Evolutionary conservation across 1,139 yeast species (phyloP).

Genomic region (Schwanniomyces etchellsii): DNA sequence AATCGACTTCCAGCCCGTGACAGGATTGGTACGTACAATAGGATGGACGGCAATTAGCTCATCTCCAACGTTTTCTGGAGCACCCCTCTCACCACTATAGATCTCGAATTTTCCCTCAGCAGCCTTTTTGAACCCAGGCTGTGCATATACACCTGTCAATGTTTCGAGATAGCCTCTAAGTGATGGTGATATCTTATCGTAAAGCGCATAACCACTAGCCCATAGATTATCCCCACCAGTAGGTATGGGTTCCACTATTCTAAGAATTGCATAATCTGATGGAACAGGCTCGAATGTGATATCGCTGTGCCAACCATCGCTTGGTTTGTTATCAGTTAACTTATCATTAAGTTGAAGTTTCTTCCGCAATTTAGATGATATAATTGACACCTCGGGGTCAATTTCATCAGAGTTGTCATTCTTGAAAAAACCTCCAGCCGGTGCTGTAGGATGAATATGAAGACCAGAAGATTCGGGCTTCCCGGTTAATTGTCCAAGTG

Average conservation of each 20-base stretch:
- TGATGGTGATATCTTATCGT: slow-evolving; percentile 4
- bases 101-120: slow-evolving; percentile 5
- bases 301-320: slow-evolving; percentile 6
- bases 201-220: slow-evolving; percentile 6
- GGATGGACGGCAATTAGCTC: slow-evolving; percentile 15
- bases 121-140: slow-evolving; percentile 5
- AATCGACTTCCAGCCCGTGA: slow-evolving; percentile 24
- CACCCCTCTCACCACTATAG: slow-evolving; percentile 4
- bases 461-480: slow-evolving; percentile 5
- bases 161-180: slow-evolving; percentile 3
- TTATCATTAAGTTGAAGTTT: slow-evolving; percentile 1
- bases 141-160: slow-evolving; percentile 3
- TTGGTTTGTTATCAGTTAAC: background rate
- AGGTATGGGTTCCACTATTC: slow-evolving; percentile 4
- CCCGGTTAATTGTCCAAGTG: slow-evolving; percentile 4
- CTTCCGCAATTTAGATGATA: slow-evolving; percentile 4
- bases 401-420: slow-evolving; percentile 4
- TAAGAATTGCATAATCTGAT: slow-evolving; percentile 5
- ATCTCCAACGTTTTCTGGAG: slow-evolving; percentile 5
- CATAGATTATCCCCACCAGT: slow-evolving; percentile 6
- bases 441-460: slow-evolving; percentile 6
- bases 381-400: slow-evolving; percentile 6
- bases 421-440: slow-evolving; percentile 7
- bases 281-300: slow-evolving; percentile 5
- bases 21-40: slow-evolving; percentile 23